A percentile compares a stretch with the other conserved stretches of the same genome.
phyloP scores from a whole-genome alignment of 2,329 filamentous ascomycete genomes.

The Talaromyces sp. region DNA sequence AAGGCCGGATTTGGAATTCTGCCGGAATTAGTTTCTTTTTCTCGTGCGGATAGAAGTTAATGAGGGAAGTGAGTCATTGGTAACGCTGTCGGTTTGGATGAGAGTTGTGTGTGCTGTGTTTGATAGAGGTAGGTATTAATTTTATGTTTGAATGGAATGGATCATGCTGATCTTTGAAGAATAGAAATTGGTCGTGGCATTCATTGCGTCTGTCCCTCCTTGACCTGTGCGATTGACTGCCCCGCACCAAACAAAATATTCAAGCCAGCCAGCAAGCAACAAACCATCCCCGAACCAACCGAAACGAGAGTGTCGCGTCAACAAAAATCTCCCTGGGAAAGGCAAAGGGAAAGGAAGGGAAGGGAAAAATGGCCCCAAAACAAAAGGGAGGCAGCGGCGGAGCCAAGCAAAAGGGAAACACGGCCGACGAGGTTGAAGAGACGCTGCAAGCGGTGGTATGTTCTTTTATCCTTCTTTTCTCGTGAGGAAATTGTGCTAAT shows the following conservation, averaged over 20 bases:
- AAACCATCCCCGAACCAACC: not conserved
- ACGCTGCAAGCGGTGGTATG: conserved; percentile 58
- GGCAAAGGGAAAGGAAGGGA: not conserved
- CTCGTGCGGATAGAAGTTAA: not conserved
- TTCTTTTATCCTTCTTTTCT: conserved; percentile 11
- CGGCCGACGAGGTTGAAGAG: conserved; percentile 56
- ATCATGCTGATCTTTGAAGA: not conserved
- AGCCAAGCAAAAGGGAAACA: conserved; percentile 27
- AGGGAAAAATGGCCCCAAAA: conserved; percentile 26
- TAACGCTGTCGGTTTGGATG: not conserved
- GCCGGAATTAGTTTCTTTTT: not conserved
- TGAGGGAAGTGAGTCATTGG: not conserved
- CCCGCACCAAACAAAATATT: not conserved
- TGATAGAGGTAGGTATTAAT: not conserved
- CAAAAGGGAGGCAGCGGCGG: conserved; percentile 20
- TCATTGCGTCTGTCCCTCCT: not conserved
- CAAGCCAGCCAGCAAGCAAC: not conserved
- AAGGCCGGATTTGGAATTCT: not conserved
- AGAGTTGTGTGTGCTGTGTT: not conserved
- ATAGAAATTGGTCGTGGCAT: not conserved
- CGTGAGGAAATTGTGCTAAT: not conserved
- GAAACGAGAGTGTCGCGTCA: not conserved
- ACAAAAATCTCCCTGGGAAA: not conserved
- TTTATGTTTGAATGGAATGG: not conserved
- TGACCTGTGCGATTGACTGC: not conserved